phyloP scores from a whole-genome alignment of 2,329 filamentous ascomycete genomes.

The Pseudogymnoascus sp. region DNA sequence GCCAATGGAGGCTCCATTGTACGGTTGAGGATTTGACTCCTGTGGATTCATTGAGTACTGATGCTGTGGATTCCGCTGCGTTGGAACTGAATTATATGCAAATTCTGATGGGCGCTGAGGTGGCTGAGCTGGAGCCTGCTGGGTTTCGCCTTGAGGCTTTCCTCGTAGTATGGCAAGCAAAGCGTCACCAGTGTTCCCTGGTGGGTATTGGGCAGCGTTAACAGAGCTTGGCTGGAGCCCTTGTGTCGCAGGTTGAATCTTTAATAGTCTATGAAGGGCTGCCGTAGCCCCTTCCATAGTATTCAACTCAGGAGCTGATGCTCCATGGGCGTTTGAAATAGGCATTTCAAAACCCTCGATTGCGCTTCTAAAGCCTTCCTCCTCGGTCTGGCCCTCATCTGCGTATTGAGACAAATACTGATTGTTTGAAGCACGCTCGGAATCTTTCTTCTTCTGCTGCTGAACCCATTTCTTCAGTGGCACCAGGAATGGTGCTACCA shows the following conservation, averaged over 20 bases:
- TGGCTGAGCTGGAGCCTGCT: conserved; percentile 8
- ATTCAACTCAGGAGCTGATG: conserved; percentile 25
- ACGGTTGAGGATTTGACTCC: background rate
- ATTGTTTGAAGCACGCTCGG: conserved; percentile 35
- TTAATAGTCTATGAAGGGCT: conserved; percentile 44
- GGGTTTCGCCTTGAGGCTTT: conserved; percentile 16
- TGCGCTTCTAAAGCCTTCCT: conserved; percentile 35
- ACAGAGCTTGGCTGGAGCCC: conserved; percentile 32
- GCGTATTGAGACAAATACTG: conserved; percentile 36
- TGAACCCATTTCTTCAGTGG: conserved; percentile 84
- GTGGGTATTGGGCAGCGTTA: conserved; percentile 11
- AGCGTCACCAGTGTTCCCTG: conserved; percentile 33
- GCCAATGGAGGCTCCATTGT: background rate
- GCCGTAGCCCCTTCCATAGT: conserved; percentile 43
- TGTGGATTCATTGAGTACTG: background rate
- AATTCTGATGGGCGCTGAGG: background rate
- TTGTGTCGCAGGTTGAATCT: conserved; percentile 45
- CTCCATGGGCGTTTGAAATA: background rate
- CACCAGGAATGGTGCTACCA: conserved; percentile 88
- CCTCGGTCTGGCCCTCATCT: conserved; percentile 53
- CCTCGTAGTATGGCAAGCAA: conserved; percentile 46
- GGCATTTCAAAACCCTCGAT: conserved; percentile 4
- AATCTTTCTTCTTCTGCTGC: conserved; percentile 70
- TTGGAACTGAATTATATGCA: background rate
- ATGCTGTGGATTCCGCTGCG: background rate